These are phyloP conservation scores for Aspergillaceae sp. DNA, from an alignment of 2,329 filamentous ascomycete species.

Conservation along the genomic window DNA sequence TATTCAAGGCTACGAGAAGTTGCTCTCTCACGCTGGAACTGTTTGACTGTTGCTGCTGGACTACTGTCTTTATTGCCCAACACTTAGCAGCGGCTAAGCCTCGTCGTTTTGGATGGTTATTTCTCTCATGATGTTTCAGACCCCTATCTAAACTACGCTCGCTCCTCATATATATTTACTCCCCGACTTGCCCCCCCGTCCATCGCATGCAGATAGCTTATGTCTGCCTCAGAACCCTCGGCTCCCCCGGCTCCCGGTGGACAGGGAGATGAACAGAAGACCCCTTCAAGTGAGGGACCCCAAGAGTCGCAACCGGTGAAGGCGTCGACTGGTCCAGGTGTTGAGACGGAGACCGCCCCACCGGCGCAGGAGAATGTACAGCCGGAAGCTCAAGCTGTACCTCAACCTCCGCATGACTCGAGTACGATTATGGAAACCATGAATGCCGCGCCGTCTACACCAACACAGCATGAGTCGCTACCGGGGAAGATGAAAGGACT, in stretches of 20 bases:
- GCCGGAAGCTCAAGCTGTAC: constrained; percentile 1
- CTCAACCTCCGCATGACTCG: neutral
- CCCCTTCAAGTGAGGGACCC: constrained; percentile 11
- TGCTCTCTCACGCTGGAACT: too few relatives aligned
- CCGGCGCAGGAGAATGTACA: constrained; percentile 10
- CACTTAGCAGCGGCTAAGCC: neutral
- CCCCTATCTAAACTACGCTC: constrained; percentile 12
- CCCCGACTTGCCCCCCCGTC: constrained; percentile 4
- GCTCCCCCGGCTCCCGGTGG: constrained; percentile 15
- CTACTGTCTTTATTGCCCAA: constrained; percentile 38
- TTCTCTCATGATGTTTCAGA: constrained; percentile 18
- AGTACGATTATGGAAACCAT: constrained; percentile 2
- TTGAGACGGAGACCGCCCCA: constrained; percentile 9
- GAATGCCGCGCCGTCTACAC: constrained; percentile 3
- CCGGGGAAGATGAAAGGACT: constrained; percentile 22
- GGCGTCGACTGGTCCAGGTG: constrained; percentile 10
- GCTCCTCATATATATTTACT: constrained; percentile 1
- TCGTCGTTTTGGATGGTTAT: neutral
- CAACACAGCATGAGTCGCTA: constrained; percentile 15
- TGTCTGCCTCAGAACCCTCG: constrained; percentile 25
- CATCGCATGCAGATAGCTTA: constrained; percentile 36
- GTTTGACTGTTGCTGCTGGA: neutral
- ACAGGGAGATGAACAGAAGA: constrained; percentile 16
- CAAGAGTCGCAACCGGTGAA: constrained; percentile 16
- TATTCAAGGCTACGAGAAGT: neutral